These are phyloP conservation scores for Aureobasidium vineae DNA, from an alignment of 2,329 filamentous ascomycete genomes.

Conservation along the genomic window DNA sequence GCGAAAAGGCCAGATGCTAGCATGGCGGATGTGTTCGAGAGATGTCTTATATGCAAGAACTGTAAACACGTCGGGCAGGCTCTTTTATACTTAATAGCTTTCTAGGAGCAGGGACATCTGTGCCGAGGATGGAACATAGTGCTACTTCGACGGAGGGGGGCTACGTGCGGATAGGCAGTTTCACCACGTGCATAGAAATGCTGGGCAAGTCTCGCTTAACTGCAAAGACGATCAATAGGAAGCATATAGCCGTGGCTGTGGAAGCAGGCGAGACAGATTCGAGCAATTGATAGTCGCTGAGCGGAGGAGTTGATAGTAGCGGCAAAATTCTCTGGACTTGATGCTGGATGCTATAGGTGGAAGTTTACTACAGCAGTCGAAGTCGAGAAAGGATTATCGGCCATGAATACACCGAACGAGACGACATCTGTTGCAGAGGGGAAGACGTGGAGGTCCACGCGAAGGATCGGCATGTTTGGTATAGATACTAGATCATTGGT, in stretches of 20 bases:
- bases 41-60: background rate
- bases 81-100: background rate
- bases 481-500: background rate
- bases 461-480: background rate
- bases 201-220: background rate
- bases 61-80: background rate
- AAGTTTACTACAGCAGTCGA: background rate
- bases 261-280: background rate
- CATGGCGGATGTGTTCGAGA: slow-evolving; percentile 7
- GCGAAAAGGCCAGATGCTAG: background rate
- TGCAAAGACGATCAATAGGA: background rate
- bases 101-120: background rate
- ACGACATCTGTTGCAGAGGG: background rate
- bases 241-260: background rate
- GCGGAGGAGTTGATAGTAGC: background rate
- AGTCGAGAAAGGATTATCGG: background rate
- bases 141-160: background rate
- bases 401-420: background rate
- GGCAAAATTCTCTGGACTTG: background rate
- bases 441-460: background rate
- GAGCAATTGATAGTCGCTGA: background rate
- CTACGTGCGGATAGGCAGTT: background rate
- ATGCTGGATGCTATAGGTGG: background rate
- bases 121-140: background rate
- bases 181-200: background rate